Evolutionary conservation across 2,329 filamentous ascomycete genomes (phyloP).

Genomic region (Curvularia verruculosa): DNA sequence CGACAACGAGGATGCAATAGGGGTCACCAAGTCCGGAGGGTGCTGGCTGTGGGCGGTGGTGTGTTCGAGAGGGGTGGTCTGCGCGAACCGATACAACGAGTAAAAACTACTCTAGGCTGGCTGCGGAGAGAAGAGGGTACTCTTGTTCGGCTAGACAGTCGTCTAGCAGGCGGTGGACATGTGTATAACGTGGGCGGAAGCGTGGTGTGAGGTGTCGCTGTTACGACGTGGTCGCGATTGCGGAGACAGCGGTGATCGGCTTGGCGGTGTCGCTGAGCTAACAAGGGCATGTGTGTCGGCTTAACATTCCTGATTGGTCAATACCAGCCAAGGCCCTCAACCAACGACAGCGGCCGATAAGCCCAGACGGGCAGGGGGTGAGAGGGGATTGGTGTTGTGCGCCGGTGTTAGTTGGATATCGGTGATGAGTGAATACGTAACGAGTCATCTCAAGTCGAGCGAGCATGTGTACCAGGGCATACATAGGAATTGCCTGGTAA

Average conservation of each 20-base stretch:
- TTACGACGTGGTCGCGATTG: conserved; percentile 33
- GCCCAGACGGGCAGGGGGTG: conserved; percentile 33
- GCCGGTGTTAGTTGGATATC: conserved; percentile 21
- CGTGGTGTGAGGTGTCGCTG: conserved; percentile 33
- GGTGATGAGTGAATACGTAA: conserved; percentile 13
- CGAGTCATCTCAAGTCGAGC: conserved; percentile 19
- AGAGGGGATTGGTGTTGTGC: conserved; percentile 36
- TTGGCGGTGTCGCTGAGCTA: conserved; percentile 30
- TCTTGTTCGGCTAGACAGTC: conserved; percentile 48
- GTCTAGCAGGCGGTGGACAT: conserved; percentile 49
- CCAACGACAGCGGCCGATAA: conserved; percentile 37
- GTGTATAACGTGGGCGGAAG: conserved; percentile 21
- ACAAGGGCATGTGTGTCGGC: conserved; percentile 34
- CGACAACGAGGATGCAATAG: conserved; percentile 8
- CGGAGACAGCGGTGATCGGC: conserved; percentile 30
- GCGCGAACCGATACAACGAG: conserved; percentile 47
- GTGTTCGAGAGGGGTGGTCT: conserved; percentile 42
- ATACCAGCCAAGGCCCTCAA: conserved; percentile 24
- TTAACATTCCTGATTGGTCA: conserved; percentile 35
- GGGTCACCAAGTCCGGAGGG: conserved; percentile 28
- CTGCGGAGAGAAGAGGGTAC: conserved; percentile 48
- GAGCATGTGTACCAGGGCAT: conserved; percentile 28
- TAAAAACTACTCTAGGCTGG: conserved; percentile 51
- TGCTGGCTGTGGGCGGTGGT: conserved; percentile 34
- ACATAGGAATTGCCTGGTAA: conserved; percentile 30